Evolutionary conservation across 192 early-diverging fungal genomes (phyloP).

Genomic region (Phycomyces blakesleeanus): DNA sequence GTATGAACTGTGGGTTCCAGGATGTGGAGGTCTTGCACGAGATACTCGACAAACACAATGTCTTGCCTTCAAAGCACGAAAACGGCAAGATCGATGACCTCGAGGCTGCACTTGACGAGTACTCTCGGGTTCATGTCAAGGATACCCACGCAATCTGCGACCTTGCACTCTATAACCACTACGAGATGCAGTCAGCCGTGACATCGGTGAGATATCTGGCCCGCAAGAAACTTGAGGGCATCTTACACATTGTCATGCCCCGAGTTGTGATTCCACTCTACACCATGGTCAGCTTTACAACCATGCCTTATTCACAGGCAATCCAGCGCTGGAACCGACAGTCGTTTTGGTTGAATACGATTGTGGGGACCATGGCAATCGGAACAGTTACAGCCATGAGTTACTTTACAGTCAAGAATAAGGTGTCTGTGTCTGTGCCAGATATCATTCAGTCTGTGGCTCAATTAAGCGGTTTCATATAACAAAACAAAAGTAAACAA

Average conservation of each 20-base stretch:
- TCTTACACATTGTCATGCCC: constrained; percentile 73
- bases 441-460: no score
- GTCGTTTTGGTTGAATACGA: constrained; percentile 45
- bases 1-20: constrained; percentile 99
- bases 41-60: constrained; percentile 53
- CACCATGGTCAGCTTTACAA: constrained; percentile 93
- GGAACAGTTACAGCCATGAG: neutral
- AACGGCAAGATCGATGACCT: constrained; percentile 32
- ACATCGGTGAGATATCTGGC: constrained; percentile 66
- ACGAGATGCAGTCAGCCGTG: constrained; percentile 89
- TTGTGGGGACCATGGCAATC: constrained; percentile 10
- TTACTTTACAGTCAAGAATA: neutral
- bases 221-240: constrained; percentile 77
- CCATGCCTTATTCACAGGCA: constrained; percentile 79
- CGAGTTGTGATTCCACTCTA: constrained; percentile 80
- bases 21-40: constrained; percentile 70
- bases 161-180: constrained; percentile 90
- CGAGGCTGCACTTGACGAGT: constrained; percentile 65
- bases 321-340: constrained; percentile 46
- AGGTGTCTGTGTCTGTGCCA: no score
- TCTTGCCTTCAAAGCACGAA: constrained; percentile 21
- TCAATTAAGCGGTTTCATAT: no score
- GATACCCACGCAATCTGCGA: constrained; percentile 90
- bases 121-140: constrained; percentile 60
- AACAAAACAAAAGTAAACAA: no score